phyloP scores from a whole-genome alignment of 108 stramenopile genomes.

The Fistulifera solaris region DNA sequence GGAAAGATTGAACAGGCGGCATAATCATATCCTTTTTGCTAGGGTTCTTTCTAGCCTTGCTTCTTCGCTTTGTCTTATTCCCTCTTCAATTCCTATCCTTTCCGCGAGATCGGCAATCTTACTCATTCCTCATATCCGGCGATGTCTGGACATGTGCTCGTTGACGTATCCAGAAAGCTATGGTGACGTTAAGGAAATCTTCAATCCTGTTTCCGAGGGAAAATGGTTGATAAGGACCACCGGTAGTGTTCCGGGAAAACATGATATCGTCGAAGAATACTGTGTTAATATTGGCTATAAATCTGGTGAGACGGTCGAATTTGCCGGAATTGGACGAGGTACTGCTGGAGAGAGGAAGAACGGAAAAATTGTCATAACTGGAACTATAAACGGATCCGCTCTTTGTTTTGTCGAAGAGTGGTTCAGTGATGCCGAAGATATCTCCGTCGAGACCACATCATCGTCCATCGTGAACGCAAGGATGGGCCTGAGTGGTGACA shows the following conservation, averaged over 20 bases:
- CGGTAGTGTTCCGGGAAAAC: slow-evolving; percentile 22
- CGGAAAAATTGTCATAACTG: slow-evolving; percentile 39
- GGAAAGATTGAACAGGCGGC: slow-evolving; percentile 6
- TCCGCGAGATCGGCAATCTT: slow-evolving; percentile 51
- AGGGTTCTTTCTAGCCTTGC: slow-evolving; percentile 48
- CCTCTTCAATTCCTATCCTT: slow-evolving; percentile 59
- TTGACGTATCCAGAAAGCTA: slow-evolving; percentile 6
- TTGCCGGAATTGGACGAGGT: slow-evolving; percentile 46
- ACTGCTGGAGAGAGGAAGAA: slow-evolving; percentile 56
- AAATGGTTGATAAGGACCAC: slow-evolving; percentile 61
- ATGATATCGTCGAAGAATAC: slow-evolving; percentile 48
- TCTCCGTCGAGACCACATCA: slow-evolving; percentile 23
- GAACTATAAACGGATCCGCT: slow-evolving; percentile 40
- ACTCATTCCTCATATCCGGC: slow-evolving; percentile 43
- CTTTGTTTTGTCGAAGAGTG: slow-evolving; percentile 64
- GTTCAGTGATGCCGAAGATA: slow-evolving; percentile 23
- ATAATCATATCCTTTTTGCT: slow-evolving; percentile 14
- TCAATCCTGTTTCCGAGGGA: slow-evolving; percentile 15
- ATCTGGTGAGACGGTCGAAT: slow-evolving; percentile 18
- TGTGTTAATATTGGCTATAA: slow-evolving; percentile 33
- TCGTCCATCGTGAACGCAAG: slow-evolving; percentile 57
- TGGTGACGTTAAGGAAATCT: background rate
- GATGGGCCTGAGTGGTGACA: slow-evolving; percentile 51
- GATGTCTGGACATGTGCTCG: slow-evolving; percentile 22
- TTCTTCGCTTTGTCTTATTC: slow-evolving; percentile 47